Percentiles rank a stretch among this genome's conserved stretches.
These are phyloP conservation scores for Neofusicoccum laricinum DNA, from an alignment of 2,329 filamentous ascomycete species.

Conservation along the genomic window DNA sequence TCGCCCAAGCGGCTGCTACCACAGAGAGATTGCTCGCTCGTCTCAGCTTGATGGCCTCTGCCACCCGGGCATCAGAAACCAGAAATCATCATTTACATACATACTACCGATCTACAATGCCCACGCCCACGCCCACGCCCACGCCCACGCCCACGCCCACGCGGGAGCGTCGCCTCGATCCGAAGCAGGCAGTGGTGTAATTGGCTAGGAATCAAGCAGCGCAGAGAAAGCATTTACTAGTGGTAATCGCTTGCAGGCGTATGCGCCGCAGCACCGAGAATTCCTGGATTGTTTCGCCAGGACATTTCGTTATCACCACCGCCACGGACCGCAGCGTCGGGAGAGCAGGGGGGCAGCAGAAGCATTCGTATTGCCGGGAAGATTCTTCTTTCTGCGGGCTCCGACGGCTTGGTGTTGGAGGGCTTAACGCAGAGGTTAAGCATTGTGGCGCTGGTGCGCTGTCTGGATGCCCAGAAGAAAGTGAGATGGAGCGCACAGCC, in stretches of 20 bases:
- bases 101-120: neutral
- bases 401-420: neutral
- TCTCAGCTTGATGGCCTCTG: slow-evolving; percentile 1
- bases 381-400: neutral
- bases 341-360: neutral
- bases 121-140: too few species aligned
- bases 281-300: neutral
- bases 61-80: neutral
- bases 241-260: neutral
- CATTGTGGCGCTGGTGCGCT: neutral
- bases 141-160: too few species aligned
- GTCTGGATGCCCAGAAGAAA: too few species aligned
- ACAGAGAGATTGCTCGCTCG: neutral
- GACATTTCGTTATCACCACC: neutral
- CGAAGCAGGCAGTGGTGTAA: neutral
- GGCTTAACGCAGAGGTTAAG: neutral
- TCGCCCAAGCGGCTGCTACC: too few species aligned
- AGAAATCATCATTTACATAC: neutral
- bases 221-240: neutral
- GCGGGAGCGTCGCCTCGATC: neutral
- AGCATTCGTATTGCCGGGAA: neutral
- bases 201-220: neutral
- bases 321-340: neutral
- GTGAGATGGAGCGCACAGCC: neutral
- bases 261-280: neutral